These are phyloP conservation scores for Saccharomycopsis amapae DNA, from an alignment of 805 yeast genomes.

Conservation along the genomic window DNA sequence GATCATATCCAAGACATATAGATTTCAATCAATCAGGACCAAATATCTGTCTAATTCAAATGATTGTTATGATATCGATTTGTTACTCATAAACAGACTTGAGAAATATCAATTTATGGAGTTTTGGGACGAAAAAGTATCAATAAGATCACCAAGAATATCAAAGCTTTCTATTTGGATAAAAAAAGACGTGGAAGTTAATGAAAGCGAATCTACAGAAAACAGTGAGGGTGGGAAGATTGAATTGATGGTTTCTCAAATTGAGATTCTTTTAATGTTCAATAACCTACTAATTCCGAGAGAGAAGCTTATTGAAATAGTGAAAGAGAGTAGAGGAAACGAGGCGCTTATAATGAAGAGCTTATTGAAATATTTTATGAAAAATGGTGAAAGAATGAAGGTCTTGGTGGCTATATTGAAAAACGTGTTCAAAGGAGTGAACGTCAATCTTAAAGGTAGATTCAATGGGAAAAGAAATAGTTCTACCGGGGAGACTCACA, in stretches of 20 bases:
- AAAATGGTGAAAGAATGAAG: conserved; percentile 36
- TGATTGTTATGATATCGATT: conserved; percentile 31
- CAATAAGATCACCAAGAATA: conserved; percentile 32
- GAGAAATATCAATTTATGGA: conserved; percentile 29
- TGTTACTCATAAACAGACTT: conserved; percentile 27
- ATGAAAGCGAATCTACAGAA: not conserved
- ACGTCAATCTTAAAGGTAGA: too few species aligned
- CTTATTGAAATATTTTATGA: conserved; percentile 36
- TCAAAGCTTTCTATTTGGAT: conserved; percentile 34
- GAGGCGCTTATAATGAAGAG: conserved; percentile 33
- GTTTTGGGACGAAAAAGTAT: conserved; percentile 32
- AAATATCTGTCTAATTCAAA: conserved; percentile 24
- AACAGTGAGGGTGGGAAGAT: conserved; percentile 26
- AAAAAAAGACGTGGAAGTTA: not conserved
- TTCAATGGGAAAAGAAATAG: too few species aligned
- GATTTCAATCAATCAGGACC: conserved; percentile 28
- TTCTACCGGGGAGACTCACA: not conserved
- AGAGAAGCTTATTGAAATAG: conserved; percentile 33
- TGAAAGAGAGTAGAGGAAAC: conserved; percentile 33
- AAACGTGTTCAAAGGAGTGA: conserved; percentile 18
- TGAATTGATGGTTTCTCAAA: conserved; percentile 32
- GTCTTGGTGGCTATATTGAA: conserved; percentile 30
- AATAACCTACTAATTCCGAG: conserved; percentile 42
- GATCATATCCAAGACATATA: conserved; percentile 37
- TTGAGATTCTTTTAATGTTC: conserved; percentile 38